phyloP scores from a whole-genome alignment of 2,329 filamentous ascomycete species.

The Aspergillus arachidicola region DNA sequence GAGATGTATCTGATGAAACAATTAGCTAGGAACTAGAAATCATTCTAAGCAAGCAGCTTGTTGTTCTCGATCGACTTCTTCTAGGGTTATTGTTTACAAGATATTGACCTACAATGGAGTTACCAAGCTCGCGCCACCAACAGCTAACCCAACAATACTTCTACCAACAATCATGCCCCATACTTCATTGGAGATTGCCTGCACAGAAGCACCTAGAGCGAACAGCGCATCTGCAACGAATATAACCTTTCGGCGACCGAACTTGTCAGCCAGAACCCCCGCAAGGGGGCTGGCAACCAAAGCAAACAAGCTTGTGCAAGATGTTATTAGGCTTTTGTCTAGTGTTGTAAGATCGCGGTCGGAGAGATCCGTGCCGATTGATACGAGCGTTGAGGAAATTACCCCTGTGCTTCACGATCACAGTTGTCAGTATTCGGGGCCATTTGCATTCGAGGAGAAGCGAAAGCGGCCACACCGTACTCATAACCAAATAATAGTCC shows the following conservation, averaged over 20 bases:
- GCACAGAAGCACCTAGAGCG: slow-evolving; percentile 46
- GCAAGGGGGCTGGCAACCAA: slow-evolving; percentile 59
- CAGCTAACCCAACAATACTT: slow-evolving; percentile 50
- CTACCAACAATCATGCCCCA: slow-evolving; percentile 50
- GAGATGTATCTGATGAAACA: slow-evolving; percentile 67
- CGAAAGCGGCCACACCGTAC: slow-evolving; percentile 34
- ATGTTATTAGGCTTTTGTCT: slow-evolving; percentile 62
- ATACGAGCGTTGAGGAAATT: slow-evolving; percentile 62
- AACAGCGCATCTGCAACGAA: slow-evolving; percentile 51
- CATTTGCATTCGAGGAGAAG: background rate
- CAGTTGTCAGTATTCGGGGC: slow-evolving; percentile 16
- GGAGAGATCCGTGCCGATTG: slow-evolving; percentile 57
- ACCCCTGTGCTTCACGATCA: slow-evolving; percentile 55
- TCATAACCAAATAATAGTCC: slow-evolving; percentile 66
- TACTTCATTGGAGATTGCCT: slow-evolving; percentile 45
- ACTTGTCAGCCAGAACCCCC: slow-evolving; percentile 54
- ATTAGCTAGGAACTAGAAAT: slow-evolving; percentile 3
- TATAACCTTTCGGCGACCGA: slow-evolving; percentile 52
- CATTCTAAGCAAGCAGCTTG: background rate
- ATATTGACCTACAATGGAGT: slow-evolving; percentile 63
- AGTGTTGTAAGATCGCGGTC: slow-evolving; percentile 53
- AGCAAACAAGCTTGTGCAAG: slow-evolving; percentile 60
- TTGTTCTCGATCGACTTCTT: background rate
- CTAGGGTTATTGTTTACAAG: background rate
- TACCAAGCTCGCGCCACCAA: slow-evolving; percentile 67